A percentile compares a stretch with the other conserved stretches of the same genome.
phyloP scores from a whole-genome alignment of 1,284 basidiomycete genomes.

The Sphagnurus paluster region DNA sequence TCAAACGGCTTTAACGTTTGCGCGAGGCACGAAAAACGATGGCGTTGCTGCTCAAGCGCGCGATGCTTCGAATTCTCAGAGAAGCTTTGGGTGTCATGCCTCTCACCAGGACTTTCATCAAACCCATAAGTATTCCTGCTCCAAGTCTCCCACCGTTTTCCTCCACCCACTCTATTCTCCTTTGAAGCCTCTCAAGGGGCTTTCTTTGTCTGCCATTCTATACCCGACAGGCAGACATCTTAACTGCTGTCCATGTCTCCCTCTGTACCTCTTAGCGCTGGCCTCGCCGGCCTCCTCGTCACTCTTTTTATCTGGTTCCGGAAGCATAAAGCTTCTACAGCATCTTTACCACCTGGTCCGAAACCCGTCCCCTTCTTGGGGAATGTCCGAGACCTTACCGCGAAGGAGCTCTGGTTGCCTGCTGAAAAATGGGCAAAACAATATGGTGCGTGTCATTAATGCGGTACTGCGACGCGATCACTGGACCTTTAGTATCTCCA shows the following conservation, averaged over 20 bases:
- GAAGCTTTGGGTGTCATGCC: constrained; percentile 14
- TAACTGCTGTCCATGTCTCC: constrained; percentile 17
- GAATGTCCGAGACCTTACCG: constrained; percentile 57
- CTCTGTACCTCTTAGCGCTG: constrained; percentile 26
- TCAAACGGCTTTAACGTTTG: constrained; percentile 4
- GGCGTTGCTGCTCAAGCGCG: constrained; percentile 6
- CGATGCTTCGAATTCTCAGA: constrained; percentile 19
- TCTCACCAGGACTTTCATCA: constrained; percentile 19
- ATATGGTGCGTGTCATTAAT: constrained; percentile 37
- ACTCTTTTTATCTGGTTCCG: constrained; percentile 37
- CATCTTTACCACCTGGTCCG: constrained; percentile 62
- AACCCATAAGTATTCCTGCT: constrained; percentile 24
- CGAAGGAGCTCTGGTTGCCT: constrained; percentile 57
- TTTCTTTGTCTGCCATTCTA: constrained; percentile 7
- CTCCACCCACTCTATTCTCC: background rate
- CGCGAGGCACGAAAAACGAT: constrained; percentile 15
- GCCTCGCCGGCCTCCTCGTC: constrained; percentile 34
- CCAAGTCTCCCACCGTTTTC: constrained; percentile 8
- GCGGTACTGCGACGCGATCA: background rate
- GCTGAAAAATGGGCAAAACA: constrained; percentile 49
- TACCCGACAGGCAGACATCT: constrained; percentile 6
- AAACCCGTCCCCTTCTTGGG: constrained; percentile 64
- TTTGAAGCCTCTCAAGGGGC: no score
- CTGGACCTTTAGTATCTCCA: no score
- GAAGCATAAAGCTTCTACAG: constrained; percentile 37